A percentile compares a stretch with the other conserved stretches of the same genome.
Conservation (phyloP, 2,329 filamentous ascomycete species). For the Chrysoporthe austroafricana region DNA sequence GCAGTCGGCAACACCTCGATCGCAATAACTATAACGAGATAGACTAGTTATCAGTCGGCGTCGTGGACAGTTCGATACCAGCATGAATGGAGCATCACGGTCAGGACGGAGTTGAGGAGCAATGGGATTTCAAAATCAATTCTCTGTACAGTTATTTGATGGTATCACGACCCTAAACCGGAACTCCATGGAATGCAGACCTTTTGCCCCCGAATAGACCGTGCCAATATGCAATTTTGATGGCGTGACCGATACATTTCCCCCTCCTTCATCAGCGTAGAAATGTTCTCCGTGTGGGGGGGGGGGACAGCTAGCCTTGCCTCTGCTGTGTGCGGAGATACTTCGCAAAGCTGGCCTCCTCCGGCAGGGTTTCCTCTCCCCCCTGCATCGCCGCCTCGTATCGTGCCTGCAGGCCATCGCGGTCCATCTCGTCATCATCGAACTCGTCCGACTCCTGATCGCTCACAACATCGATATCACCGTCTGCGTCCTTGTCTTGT, state of each 20-base stretch:
- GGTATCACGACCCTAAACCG: constrained; percentile 33
- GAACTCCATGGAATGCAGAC: constrained; percentile 34
- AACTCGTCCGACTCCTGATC: constrained; percentile 59
- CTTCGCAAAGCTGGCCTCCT: constrained; percentile 66
- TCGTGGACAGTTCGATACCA: neutral
- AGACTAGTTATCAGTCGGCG: neutral
- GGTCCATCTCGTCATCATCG: constrained; percentile 62
- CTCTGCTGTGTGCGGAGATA: constrained; percentile 53
- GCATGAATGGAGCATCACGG: neutral
- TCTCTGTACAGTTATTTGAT: constrained; percentile 29
- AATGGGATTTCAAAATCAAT: constrained; percentile 19
- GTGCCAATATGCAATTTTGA: constrained; percentile 33
- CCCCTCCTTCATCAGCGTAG: neutral
- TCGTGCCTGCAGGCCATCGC: constrained; percentile 70
- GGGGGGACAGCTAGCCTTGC: constrained; percentile 5
- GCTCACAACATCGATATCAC: constrained; percentile 50
- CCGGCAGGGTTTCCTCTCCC: constrained; percentile 53
- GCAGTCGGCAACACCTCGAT: neutral
- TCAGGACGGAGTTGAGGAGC: constrained; percentile 26
- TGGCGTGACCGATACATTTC: neutral
- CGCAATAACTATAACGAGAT: neutral
- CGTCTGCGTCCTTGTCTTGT: constrained; percentile 32
- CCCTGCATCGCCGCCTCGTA: constrained; percentile 77
- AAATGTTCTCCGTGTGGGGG: neutral
- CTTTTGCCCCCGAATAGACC: constrained; percentile 1